A percentile compares a stretch with the other conserved stretches of the same genome.
phyloP scores from a whole-genome alignment of 78 protist genomes.

The Neovahlkampfia damariscottae region DNA sequence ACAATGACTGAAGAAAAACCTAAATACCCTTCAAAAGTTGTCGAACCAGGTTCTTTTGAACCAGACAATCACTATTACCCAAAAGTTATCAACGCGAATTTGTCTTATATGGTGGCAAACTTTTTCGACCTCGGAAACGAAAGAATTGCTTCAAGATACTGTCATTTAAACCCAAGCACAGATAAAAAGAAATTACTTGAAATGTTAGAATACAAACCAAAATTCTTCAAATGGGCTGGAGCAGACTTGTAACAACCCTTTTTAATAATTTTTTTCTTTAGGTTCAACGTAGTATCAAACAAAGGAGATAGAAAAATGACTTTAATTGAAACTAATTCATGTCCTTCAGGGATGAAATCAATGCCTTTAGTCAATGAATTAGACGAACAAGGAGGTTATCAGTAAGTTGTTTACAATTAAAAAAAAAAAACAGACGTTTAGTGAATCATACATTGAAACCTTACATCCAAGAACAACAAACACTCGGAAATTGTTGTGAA shows the following conservation, averaged over 20 bases:
- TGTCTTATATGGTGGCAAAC: conserved; percentile 26
- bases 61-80: conserved; percentile 24
- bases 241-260: too few relatives aligned
- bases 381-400: conserved; percentile 29
- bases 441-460: background rate
- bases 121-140: conserved; percentile 31
- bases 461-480: background rate
- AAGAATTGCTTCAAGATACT: conserved; percentile 23
- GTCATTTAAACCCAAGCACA: conserved; percentile 14
- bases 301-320: conserved; percentile 15
- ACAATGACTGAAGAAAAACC: too few relatives aligned
- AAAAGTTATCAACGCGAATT: conserved; percentile 18
- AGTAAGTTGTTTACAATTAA: too few relatives aligned
- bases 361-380: conserved; percentile 23
- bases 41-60: conserved; percentile 13
- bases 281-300: conserved; percentile 5
- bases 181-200: background rate
- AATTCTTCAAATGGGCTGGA: conserved; percentile 44
- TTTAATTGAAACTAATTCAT: conserved; percentile 49
- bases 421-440: conserved; percentile 4
- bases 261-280: too few relatives aligned
- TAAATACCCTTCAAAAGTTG: conserved; percentile 1
- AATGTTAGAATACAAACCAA: conserved; percentile 25
- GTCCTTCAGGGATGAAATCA: conserved; percentile 48
- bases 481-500: background rate